Conservation (phyloP, 192 early-diverging fungal species). For the Backusella circina region DNA sequence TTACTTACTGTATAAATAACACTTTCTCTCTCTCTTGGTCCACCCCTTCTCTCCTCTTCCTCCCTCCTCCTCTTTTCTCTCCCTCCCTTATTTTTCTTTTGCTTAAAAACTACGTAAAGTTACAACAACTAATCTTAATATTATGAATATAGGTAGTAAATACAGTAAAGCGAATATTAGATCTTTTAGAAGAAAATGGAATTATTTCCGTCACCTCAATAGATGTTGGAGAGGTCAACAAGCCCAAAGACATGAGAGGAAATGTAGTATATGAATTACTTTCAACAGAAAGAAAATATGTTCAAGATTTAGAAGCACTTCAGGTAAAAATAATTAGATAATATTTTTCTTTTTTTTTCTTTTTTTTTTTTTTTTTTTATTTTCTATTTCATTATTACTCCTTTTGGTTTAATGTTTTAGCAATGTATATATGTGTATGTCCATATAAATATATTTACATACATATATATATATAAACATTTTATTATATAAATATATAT, state of each 20-base stretch:
- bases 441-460: too few species aligned
- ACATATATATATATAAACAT: too few species aligned
- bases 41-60: background rate
- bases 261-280: slow-evolving; percentile 88
- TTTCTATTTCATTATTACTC: too few species aligned
- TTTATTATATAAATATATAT: too few species aligned
- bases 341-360: background rate
- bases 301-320: slow-evolving; percentile 83
- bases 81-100: background rate
- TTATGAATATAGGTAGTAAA: slow-evolving; percentile 66
- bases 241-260: slow-evolving; percentile 84
- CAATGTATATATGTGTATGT: too few species aligned
- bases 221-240: slow-evolving; percentile 38
- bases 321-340: slow-evolving; percentile 34
- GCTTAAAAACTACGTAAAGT: background rate
- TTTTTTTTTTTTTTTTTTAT: background rate
- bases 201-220: slow-evolving; percentile 39
- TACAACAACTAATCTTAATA: background rate
- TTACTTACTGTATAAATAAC: background rate
- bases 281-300: slow-evolving; percentile 91
- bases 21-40: background rate
- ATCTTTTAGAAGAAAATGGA: slow-evolving; percentile 72
- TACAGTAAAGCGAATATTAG: slow-evolving; percentile 73
- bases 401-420: too few species aligned
- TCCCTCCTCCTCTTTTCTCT: background rate